These are phyloP conservation scores for Microcyclosporella mali DNA, from an alignment of 2,329 filamentous ascomycete species.

Conservation along the genomic window DNA sequence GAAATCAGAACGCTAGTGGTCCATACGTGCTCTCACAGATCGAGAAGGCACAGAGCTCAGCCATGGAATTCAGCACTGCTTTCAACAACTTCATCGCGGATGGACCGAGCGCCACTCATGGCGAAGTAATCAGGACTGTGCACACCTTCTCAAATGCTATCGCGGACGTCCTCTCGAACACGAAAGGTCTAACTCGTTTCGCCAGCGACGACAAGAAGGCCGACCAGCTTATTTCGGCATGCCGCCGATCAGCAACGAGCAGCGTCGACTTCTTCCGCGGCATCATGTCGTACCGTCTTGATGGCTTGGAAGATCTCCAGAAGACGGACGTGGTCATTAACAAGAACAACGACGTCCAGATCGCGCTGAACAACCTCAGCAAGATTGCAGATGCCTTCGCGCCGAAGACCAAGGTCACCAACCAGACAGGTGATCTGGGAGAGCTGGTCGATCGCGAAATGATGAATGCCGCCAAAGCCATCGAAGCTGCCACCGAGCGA, in stretches of 20 bases:
- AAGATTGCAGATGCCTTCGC: constrained; percentile 90
- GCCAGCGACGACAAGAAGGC: constrained; percentile 93
- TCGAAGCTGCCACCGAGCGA: constrained; percentile 82
- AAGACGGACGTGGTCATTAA: constrained; percentile 98
- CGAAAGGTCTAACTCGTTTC: constrained; percentile 87
- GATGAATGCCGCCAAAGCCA: constrained; percentile 88
- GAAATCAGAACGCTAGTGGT: constrained; percentile 95
- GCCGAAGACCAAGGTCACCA: constrained; percentile 76
- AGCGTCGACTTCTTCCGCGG: constrained; percentile 93
- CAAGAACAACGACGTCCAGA: constrained; percentile 92
- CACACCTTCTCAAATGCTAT: constrained; percentile 85
- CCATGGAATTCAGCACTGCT: constrained; percentile 93
- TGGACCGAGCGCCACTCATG: constrained; percentile 81
- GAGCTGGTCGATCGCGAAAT: constrained; percentile 90
- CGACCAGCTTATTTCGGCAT: constrained; percentile 75
- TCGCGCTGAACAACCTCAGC: constrained; percentile 86
- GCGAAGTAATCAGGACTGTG: constrained; percentile 87
- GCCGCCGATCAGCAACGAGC: constrained; percentile 75
- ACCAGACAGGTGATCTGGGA: constrained; percentile 75
- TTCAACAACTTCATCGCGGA: constrained; percentile 99
- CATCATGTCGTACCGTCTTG: constrained; percentile 86
- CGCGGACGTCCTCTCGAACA: constrained; percentile 90
- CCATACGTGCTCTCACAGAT: constrained; percentile 94
- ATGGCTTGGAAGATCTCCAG: constrained; percentile 80
- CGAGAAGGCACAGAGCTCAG: constrained; percentile 88